Conservation (phyloP, 768 basidiomycete genomes). For the Chalciporus piperatus region DNA sequence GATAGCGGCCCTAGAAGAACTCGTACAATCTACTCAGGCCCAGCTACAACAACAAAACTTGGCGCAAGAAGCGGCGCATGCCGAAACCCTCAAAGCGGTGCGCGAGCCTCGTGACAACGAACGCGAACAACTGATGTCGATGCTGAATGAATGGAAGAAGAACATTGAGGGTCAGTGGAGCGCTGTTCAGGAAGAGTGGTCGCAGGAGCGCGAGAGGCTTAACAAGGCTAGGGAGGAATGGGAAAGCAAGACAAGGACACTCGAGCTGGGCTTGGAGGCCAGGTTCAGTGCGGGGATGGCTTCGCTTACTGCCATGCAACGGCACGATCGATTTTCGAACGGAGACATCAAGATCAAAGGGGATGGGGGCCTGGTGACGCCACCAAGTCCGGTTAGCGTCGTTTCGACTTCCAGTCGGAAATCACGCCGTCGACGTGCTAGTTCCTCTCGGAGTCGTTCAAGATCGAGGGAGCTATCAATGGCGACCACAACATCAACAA, state of each 20-base stretch:
- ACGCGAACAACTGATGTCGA: slow-evolving; percentile 48
- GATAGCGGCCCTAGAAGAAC: slow-evolving; percentile 62
- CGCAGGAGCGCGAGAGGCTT: slow-evolving; percentile 73
- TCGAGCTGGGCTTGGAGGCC: slow-evolving; percentile 52
- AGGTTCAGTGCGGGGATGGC: slow-evolving; percentile 36
- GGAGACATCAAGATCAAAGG: slow-evolving; percentile 29
- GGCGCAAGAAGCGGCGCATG: slow-evolving; percentile 35
- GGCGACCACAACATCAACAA: slow-evolving; percentile 16
- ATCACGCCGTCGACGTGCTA: slow-evolving; percentile 42
- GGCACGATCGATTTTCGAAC: slow-evolving; percentile 36
- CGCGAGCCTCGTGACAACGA: slow-evolving; percentile 38
- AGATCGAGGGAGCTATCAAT: slow-evolving; percentile 30
- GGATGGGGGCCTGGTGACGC: slow-evolving; percentile 61
- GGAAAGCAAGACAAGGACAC: slow-evolving; percentile 56
- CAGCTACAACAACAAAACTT: slow-evolving; percentile 39
- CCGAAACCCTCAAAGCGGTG: slow-evolving; percentile 30
- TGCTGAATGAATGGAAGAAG: slow-evolving; percentile 72
- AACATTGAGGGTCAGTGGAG: slow-evolving; percentile 79
- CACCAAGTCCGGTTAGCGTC: slow-evolving; percentile 72
- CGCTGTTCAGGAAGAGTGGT: slow-evolving; percentile 78
- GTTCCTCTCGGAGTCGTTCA: slow-evolving; percentile 39
- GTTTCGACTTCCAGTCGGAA: slow-evolving; percentile 55
- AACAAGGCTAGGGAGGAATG: slow-evolving; percentile 75
- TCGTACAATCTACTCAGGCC: slow-evolving; percentile 50
- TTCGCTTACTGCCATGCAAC: slow-evolving; percentile 32